These are phyloP conservation scores for Candida tallmaniae DNA, from an alignment of 805 yeast genomes.

Conservation along the genomic window DNA sequence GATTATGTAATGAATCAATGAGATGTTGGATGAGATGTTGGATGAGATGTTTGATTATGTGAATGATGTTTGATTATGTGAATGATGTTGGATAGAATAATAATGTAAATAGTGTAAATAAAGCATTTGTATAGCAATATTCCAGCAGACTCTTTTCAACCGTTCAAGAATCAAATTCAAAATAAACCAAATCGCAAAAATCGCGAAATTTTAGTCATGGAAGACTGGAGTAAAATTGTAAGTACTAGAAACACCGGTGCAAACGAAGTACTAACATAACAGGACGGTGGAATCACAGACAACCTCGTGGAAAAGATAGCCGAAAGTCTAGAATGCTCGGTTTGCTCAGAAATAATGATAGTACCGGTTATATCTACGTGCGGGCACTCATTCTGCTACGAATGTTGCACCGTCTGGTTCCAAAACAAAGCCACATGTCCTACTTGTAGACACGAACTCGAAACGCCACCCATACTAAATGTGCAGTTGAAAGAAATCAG, in stretches of 20 bases:
- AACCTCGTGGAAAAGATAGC: slow-evolving; percentile 24
- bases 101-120: too few relatives aligned
- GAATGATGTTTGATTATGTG: too few relatives aligned
- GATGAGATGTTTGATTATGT: too few relatives aligned
- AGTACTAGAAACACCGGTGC: neutral
- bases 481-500: slow-evolving; percentile 46
- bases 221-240: slow-evolving; percentile 1
- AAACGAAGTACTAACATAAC: slow-evolving; percentile 2
- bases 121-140: too few relatives aligned
- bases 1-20: too few relatives aligned
- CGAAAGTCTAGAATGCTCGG: slow-evolving; percentile 47
- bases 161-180: too few relatives aligned
- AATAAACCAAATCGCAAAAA: too few relatives aligned
- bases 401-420: slow-evolving; percentile 61
- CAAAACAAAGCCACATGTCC: slow-evolving; percentile 60
- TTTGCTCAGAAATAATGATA: slow-evolving; percentile 67
- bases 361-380: slow-evolving; percentile 61
- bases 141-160: too few relatives aligned
- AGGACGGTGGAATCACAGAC: slow-evolving; percentile 8
- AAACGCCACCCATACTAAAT: slow-evolving; percentile 50
- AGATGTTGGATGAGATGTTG: too few relatives aligned
- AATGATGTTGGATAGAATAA: too few relatives aligned
- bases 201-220: too few relatives aligned
- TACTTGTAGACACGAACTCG: slow-evolving; percentile 51
- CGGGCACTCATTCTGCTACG: slow-evolving; percentile 75